These are phyloP conservation scores for Penicillium simplicissimum DNA, from an alignment of 495 filamentous ascomycete genomes.

Conservation along the genomic window DNA sequence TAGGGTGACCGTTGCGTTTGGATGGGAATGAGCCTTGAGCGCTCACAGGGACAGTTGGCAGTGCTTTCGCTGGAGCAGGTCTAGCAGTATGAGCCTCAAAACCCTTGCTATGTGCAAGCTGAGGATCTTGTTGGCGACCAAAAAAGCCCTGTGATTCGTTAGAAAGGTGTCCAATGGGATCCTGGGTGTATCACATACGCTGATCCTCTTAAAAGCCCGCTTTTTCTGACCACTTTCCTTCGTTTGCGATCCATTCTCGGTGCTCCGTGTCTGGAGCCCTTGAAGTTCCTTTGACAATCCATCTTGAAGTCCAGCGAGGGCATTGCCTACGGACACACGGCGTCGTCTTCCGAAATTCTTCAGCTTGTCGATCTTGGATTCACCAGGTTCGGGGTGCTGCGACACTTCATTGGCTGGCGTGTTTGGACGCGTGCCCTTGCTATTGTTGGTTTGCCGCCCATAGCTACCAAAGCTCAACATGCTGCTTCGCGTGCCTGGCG, in stretches of 20 bases:
- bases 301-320: constrained; percentile 25
- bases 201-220: constrained; percentile 21
- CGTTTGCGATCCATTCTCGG: not conserved
- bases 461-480: constrained; percentile 34
- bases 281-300: constrained; percentile 18
- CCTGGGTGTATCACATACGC: constrained; percentile 18
- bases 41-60: constrained; percentile 1
- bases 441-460: constrained; percentile 21
- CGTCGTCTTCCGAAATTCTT: constrained; percentile 34
- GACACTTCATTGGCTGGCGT: constrained; percentile 31
- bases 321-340: constrained; percentile 32
- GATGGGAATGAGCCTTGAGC: not conserved
- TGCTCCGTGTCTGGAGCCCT: constrained; percentile 17
- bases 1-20: not conserved
- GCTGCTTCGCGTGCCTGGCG: constrained; percentile 28
- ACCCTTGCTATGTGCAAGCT: constrained; percentile 2
- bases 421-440: constrained; percentile 25
- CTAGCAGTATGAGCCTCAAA: not conserved
- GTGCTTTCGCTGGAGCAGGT: constrained; percentile 1
- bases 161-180: not conserved
- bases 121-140: constrained; percentile 18
- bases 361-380: constrained; percentile 34
- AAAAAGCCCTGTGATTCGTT: constrained; percentile 23
- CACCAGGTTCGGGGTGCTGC: constrained; percentile 7
- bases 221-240: constrained; percentile 16